Percentiles rank a stretch among this genome's conserved stretches.
These are phyloP conservation scores for Macrocybe sp. DNA, from an alignment of 1,284 basidiomycete species.

Conservation along the genomic window DNA sequence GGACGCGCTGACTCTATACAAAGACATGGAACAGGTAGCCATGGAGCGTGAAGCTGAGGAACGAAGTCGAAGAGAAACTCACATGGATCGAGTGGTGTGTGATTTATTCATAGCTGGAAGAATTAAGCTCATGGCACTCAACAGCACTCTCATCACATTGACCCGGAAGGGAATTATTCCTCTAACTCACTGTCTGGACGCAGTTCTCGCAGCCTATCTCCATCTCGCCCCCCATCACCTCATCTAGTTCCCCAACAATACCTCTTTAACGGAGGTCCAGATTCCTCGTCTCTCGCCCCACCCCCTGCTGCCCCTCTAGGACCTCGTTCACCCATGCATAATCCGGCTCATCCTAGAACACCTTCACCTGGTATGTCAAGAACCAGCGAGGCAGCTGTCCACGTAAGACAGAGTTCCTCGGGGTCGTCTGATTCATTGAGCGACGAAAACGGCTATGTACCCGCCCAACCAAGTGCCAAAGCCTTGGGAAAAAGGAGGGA, in stretches of 20 bases:
- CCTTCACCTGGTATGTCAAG: constrained; percentile 26
- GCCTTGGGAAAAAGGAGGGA: constrained; percentile 74
- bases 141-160: constrained; percentile 24
- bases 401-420: constrained; percentile 4
- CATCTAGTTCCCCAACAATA: constrained; percentile 17
- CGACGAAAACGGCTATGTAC: constrained; percentile 31
- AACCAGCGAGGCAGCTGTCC: constrained; percentile 2
- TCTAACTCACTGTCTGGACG: constrained; percentile 9
- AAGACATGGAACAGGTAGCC: constrained; percentile 65
- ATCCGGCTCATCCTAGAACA: constrained; percentile 39
- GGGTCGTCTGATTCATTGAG: constrained; percentile 1
- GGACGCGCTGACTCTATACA: constrained; percentile 40
- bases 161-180: constrained; percentile 22
- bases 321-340: constrained; percentile 54
- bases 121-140: not conserved
- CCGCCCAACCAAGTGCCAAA: constrained; percentile 62
- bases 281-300: constrained; percentile 43
- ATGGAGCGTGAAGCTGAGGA: constrained; percentile 58
- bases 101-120: not conserved
- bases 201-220: constrained; percentile 16
- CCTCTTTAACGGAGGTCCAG: not conserved
- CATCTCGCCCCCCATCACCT: constrained; percentile 17
- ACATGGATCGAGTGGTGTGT: constrained; percentile 52
- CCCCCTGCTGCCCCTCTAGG: constrained; percentile 65
- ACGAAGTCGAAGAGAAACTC: constrained; percentile 52